A percentile compares a stretch with the other conserved stretches of the same genome.
These are phyloP conservation scores for Dryas octopetala DNA, from an alignment of 306 rosid species.

Conservation along the genomic window DNA sequence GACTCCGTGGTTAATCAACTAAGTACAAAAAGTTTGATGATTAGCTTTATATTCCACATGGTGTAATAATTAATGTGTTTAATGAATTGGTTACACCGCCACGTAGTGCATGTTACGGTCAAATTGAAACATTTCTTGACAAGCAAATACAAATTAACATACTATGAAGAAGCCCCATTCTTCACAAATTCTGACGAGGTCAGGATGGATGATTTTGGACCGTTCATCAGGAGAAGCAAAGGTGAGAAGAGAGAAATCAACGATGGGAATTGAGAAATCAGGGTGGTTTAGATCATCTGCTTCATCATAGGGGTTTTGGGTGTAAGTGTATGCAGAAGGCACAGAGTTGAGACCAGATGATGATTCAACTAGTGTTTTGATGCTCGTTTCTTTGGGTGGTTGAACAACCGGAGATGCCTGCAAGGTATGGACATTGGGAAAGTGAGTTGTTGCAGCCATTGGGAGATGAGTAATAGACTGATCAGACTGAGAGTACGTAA, in stretches of 20 bases:
- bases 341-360: conserved; percentile 37
- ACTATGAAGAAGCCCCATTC: conserved; percentile 48
- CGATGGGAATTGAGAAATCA: conserved; percentile 37
- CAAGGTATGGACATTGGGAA: too few species aligned
- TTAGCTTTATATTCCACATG: too few species aligned
- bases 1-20: conserved; percentile 33
- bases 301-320: conserved; percentile 16
- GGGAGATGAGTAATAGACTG: too few species aligned
- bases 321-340: conserved; percentile 36
- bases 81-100: too few species aligned
- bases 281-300: conserved; percentile 37
- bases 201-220: conserved; percentile 20
- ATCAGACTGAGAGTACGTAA: neutral
- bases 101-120: too few species aligned
- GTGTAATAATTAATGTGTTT: too few species aligned
- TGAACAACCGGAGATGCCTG: too few species aligned
- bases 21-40: neutral
- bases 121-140: too few species aligned
- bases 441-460: too few species aligned
- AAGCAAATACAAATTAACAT: neutral
- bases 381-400: neutral
- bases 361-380: conserved; percentile 40
- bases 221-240: conserved; percentile 15
- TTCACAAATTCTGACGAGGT: conserved; percentile 33
- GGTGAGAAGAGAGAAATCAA: conserved; percentile 36